phyloP scores from a whole-genome alignment of 768 basidiomycete species.

The Kwoniella dejecticola region DNA sequence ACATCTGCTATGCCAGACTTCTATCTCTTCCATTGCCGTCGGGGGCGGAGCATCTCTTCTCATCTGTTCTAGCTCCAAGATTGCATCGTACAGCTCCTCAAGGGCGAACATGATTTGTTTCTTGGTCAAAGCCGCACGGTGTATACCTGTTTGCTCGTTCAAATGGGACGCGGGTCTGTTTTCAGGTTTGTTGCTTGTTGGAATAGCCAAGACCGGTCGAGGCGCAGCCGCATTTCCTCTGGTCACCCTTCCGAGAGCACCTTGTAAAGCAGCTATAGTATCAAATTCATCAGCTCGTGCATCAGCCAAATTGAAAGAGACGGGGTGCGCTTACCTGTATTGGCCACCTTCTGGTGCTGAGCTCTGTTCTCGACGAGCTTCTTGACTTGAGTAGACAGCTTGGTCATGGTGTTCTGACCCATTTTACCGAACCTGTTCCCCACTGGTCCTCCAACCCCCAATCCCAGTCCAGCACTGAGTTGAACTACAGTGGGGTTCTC shows the following conservation, averaged over 20 bases:
- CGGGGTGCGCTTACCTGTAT: conserved; percentile 25
- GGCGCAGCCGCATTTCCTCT: conserved; percentile 96
- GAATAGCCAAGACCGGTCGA: conserved; percentile 89
- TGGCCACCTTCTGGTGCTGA: conserved; percentile 36
- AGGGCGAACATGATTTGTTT: conserved; percentile 76
- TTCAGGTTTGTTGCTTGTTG: conserved; percentile 56
- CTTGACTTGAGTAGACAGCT: conserved; percentile 73
- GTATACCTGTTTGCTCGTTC: conserved; percentile 41
- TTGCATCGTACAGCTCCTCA: conserved; percentile 81
- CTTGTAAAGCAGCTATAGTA: conserved; percentile 68
- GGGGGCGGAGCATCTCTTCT: conserved; percentile 72
- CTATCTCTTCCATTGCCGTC: conserved; percentile 38
- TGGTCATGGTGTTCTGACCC: conserved; percentile 55
- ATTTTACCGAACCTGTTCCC: conserved; percentile 44
- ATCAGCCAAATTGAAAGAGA: neutral
- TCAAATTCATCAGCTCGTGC: neutral
- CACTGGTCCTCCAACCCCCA: conserved; percentile 68
- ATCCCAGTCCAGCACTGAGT: conserved; percentile 74
- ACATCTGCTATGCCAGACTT: conserved; percentile 48
- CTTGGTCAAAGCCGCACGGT: conserved; percentile 62
- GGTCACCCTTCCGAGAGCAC: conserved; percentile 91
- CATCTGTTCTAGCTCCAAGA: conserved; percentile 81
- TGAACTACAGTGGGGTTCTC: conserved; percentile 66
- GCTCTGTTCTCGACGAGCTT: conserved; percentile 85
- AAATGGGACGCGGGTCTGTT: conserved; percentile 53